Evolutionary conservation across 331 rosid species (phyloP).

Genomic region (Acacia concinna): DNA sequence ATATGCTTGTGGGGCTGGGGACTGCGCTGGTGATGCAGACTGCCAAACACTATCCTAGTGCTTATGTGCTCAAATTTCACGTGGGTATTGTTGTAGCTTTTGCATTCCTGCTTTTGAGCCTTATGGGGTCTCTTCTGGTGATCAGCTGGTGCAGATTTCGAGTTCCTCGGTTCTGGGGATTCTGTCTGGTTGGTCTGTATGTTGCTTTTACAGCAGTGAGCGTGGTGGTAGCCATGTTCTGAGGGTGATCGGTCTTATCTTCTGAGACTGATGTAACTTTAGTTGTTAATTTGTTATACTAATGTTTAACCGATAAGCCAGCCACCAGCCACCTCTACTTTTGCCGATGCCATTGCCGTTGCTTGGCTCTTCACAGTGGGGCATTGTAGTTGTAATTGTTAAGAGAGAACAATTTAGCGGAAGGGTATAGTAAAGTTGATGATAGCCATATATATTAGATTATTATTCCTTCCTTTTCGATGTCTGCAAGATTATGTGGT

Average conservation of each 20-base stretch:
- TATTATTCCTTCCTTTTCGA: slow-evolving; percentile 7
- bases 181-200: slow-evolving; percentile 85
- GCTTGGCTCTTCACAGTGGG: slow-evolving; percentile 15
- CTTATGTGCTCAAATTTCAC: slow-evolving; percentile 75
- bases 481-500: slow-evolving; percentile 1
- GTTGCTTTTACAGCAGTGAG: slow-evolving; percentile 70
- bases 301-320: background rate
- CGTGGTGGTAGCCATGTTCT: slow-evolving; percentile 66
- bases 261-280: background rate
- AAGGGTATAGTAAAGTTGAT: slow-evolving; percentile 7
- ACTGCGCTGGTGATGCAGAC: slow-evolving; percentile 88
- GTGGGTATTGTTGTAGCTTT: slow-evolving; percentile 82
- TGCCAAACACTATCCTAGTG: slow-evolving; percentile 64
- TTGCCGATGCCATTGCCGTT: background rate
- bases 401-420: background rate
- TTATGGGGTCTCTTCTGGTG: slow-evolving; percentile 93
- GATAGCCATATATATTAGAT: background rate
- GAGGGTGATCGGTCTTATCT: slow-evolving; percentile 43
- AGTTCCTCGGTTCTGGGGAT: slow-evolving; percentile 95
- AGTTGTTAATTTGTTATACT: background rate
- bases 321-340: background rate
- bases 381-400: slow-evolving; percentile 28
- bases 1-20: slow-evolving; percentile 98
- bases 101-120: slow-evolving; percentile 81
- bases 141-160: slow-evolving; percentile 91